Percentiles rank a stretch among this genome's conserved stretches.
These are phyloP conservation scores for Hanseniaspora lachancei DNA, from an alignment of 805 yeast genomes.

Conservation along the genomic window DNA sequence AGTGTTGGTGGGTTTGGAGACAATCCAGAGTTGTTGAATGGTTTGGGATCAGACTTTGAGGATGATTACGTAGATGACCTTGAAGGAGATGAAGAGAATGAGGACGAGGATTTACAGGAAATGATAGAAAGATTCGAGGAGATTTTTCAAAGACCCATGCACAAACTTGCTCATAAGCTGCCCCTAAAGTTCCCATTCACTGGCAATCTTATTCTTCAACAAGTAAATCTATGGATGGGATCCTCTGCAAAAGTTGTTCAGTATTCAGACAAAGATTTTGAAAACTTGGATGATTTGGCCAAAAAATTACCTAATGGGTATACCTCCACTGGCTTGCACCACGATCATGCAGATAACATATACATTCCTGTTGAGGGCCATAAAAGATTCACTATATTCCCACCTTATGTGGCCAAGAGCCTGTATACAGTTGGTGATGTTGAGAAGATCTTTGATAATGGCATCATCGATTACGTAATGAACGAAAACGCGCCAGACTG, in stretches of 20 bases:
- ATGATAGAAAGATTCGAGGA: slow-evolving; percentile 35
- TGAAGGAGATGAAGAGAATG: slow-evolving; percentile 17
- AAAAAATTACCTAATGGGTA: slow-evolving; percentile 45
- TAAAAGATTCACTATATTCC: slow-evolving; percentile 53
- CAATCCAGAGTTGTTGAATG: slow-evolving; percentile 14
- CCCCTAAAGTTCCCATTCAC: slow-evolving; percentile 36
- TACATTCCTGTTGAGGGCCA: slow-evolving; percentile 48
- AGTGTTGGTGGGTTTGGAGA: slow-evolving; percentile 16
- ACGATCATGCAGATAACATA: slow-evolving; percentile 68
- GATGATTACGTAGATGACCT: slow-evolving; percentile 19
- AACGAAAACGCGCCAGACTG: slow-evolving; percentile 49
- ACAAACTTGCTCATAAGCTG: slow-evolving; percentile 28
- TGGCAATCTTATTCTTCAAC: slow-evolving; percentile 44
- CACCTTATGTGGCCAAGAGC: slow-evolving; percentile 48
- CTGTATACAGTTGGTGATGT: slow-evolving; percentile 55
- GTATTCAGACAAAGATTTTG: slow-evolving; percentile 12
- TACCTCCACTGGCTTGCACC: slow-evolving; percentile 62
- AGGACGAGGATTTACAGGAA: slow-evolving; percentile 25
- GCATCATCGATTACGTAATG: slow-evolving; percentile 49
- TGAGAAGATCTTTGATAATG: slow-evolving; percentile 40
- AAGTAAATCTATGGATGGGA: slow-evolving; percentile 67
- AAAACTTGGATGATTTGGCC: slow-evolving; percentile 32
- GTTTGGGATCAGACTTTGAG: slow-evolving; percentile 21
- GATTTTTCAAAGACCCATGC: slow-evolving; percentile 50
- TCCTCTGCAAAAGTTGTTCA: slow-evolving; percentile 21